Evolutionary conservation across 2,329 filamentous ascomycete species (phyloP).

Genomic region (Xylaria sp.): DNA sequence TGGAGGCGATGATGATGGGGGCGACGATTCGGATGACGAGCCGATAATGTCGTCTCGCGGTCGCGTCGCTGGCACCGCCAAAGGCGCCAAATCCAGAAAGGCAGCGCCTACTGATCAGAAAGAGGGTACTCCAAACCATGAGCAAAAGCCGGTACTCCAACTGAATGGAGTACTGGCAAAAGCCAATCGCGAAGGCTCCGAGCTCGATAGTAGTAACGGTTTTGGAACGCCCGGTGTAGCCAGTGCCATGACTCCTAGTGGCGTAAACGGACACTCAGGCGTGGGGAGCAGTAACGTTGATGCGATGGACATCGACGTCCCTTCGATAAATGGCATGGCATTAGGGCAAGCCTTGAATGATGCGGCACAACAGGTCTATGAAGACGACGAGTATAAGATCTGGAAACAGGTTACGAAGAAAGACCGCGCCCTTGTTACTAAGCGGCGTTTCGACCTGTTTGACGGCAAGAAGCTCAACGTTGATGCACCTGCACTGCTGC

Average conservation of each 20-base stretch:
- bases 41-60: conserved; percentile 97
- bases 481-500: conserved; percentile 80
- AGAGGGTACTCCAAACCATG: conserved; percentile 71
- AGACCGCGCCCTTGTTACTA: conserved; percentile 78
- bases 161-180: conserved; percentile 59
- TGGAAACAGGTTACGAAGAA: conserved; percentile 99
- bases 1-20: conserved; percentile 74
- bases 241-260: conserved; percentile 73
- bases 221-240: conserved; percentile 73
- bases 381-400: conserved; percentile 93
- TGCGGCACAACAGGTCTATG: conserved; percentile 67
- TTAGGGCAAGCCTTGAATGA: conserved; percentile 60
- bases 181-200: conserved; percentile 64
- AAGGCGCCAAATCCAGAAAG: conserved; percentile 72
- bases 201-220: conserved; percentile 78
- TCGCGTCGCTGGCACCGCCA: conserved; percentile 76
- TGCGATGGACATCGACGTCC: conserved; percentile 79
- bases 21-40: conserved; percentile 91
- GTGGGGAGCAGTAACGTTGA: conserved; percentile 74
- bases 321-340: conserved; percentile 61
- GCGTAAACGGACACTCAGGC: conserved; percentile 60
- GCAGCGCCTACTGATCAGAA: conserved; percentile 66
- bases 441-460: conserved; percentile 82
- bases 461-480: conserved; percentile 75
- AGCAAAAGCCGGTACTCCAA: conserved; percentile 67